Evolutionary conservation across 768 basidiomycete species (phyloP).

Genomic region (Auricularia sp.): DNA sequence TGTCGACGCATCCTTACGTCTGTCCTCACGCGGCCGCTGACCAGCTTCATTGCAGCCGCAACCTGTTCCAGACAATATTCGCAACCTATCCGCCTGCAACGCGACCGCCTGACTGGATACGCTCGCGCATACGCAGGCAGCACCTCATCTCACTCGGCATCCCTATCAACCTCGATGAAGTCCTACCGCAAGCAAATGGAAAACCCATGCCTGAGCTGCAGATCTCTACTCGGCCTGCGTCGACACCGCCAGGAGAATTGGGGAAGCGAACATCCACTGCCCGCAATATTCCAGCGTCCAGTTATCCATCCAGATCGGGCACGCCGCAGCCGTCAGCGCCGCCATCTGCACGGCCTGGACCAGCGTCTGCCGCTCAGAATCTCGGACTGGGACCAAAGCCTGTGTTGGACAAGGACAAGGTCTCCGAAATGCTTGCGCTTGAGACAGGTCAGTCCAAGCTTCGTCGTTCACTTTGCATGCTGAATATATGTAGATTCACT

Average conservation of each 20-base stretch:
- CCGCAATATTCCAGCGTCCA: slow-evolving; percentile 23
- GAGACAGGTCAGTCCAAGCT: slow-evolving; percentile 45
- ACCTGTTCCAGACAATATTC: slow-evolving; percentile 62
- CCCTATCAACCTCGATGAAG: slow-evolving; percentile 91
- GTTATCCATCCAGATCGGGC: slow-evolving; percentile 44
- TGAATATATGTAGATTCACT: slow-evolving; percentile 45
- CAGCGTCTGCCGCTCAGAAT: slow-evolving; percentile 23
- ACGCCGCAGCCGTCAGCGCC: slow-evolving; percentile 29
- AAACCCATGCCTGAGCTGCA: slow-evolving; percentile 70
- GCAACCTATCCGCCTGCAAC: slow-evolving; percentile 60
- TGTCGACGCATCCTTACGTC: slow-evolving; percentile 10
- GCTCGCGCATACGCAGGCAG: slow-evolving; percentile 81
- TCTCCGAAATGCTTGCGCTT: slow-evolving; percentile 55
- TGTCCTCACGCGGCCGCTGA: slow-evolving; percentile 4
- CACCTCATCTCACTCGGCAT: slow-evolving; percentile 87
- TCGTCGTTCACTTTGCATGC: slow-evolving; percentile 4
- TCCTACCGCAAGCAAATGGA: slow-evolving; percentile 56
- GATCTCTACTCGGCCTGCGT: slow-evolving; percentile 73
- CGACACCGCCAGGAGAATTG: slow-evolving; percentile 59
- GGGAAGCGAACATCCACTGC: slow-evolving; percentile 8
- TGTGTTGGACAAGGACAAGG: slow-evolving; percentile 54
- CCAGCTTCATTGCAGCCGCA: slow-evolving; percentile 43
- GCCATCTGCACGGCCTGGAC: slow-evolving; percentile 3
- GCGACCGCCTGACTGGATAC: slow-evolving; percentile 88
- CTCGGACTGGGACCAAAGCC: slow-evolving; percentile 68